Evolutionary conservation across 352 stramenopile genomes (phyloP).

Genomic region (Pythium sukuiense): DNA sequence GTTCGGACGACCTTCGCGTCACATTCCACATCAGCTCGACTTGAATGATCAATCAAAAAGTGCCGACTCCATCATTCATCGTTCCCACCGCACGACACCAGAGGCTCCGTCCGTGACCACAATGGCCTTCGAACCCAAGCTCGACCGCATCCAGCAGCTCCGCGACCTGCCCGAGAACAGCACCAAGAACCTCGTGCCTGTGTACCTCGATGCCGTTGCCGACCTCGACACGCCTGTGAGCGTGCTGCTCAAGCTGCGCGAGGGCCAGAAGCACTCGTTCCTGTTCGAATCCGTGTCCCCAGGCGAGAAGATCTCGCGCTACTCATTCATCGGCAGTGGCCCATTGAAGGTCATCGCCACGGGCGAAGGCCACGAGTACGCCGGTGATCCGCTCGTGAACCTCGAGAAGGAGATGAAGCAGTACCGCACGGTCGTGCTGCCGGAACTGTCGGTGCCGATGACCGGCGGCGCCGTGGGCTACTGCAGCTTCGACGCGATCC

Average conservation of each 20-base stretch:
- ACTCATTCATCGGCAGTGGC: conserved; percentile 87
- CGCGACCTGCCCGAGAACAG: conserved; percentile 49
- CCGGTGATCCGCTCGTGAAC: conserved; percentile 73
- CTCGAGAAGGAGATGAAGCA: conserved; percentile 81
- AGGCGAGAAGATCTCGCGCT: conserved; percentile 86
- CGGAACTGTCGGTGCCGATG: conserved; percentile 80
- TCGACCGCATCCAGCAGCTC: conserved; percentile 70
- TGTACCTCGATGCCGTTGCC: conserved; percentile 82
- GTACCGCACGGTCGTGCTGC: conserved; percentile 66
- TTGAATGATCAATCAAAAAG: conserved; percentile 34
- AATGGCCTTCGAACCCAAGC: conserved; percentile 59
- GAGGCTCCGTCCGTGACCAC: background rate
- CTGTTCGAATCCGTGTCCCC: conserved; percentile 85
- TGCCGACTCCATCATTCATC: conserved; percentile 4
- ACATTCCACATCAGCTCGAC: conserved; percentile 10
- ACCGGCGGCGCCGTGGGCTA: conserved; percentile 87
- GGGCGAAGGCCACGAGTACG: conserved; percentile 52
- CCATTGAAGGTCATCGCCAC: conserved; percentile 78
- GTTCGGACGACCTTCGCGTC: conserved; percentile 29
- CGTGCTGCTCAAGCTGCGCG: conserved; percentile 84
- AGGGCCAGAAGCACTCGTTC: conserved; percentile 80
- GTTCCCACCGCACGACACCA: background rate
- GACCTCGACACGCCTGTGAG: conserved; percentile 89
- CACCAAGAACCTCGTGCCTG: conserved; percentile 84
- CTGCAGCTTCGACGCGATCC: conserved; percentile 87